Base-by-base conservation (phyloP, 192 early-diverging fungal species). In the Rhizophagus clarus region DNA sequence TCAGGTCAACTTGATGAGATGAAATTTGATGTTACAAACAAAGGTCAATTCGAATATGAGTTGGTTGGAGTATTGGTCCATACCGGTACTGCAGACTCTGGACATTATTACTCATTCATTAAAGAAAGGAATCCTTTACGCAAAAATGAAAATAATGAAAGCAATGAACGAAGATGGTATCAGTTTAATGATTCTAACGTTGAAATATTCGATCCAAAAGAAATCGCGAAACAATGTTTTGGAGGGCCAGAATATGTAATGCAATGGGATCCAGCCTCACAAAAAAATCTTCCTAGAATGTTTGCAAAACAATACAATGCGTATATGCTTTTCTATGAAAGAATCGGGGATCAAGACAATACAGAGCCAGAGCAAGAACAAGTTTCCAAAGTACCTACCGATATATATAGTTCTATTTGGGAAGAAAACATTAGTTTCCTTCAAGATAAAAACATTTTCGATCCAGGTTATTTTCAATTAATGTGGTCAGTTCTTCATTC, bases 41-140 rank as follows among this genome's bases (percentile, higher is more conserved):
- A 76, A 9, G 47, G 74, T 17, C 82, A 78, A 29, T 83, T 79
- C 47, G 85, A 85, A 61, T 89, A 88, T 69, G 82, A 89, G 37
- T 81, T 89, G 3, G 83, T 86, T 9, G 88, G 88, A n/a, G 88
- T 89, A n/a, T 66, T 89, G 2, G 88, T 89, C 1, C 88, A 89
- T 63, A 89, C 88, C n/a, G 88, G 88, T 28, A 89, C 88, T 5
- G 89, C 88, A 2, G 88, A 89, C 72, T 86, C 88, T 31, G 88
- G 88, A 4, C 88, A 89, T 60, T 89, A 89, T 72, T 89, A 89
- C 66, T 89, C 88, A 2, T 89, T 84, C 61, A 89, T 89, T 73
- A 85, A 84, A 47, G 85, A 86, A 56, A 68, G 84, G 3, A 77
- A 61, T 11, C 4, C 64, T 20, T 31, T 26, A 29, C 28, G 15